Base-by-base conservation (phyloP, 352 stramenopile species). In the Saprolegnia parasitica region DNA sequence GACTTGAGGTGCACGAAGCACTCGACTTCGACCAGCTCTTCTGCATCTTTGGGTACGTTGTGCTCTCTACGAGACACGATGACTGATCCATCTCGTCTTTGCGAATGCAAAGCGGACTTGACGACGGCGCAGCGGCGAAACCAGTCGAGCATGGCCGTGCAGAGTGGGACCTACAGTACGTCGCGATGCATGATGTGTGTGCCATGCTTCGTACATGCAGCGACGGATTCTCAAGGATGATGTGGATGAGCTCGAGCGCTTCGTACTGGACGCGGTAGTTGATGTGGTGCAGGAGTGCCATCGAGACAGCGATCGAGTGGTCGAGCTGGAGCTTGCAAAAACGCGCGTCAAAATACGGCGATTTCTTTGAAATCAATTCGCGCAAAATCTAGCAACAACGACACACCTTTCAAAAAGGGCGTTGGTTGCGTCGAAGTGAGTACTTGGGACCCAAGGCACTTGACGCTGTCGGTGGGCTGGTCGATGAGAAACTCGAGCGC, bases 401-500 rank as follows among this genome's bases (percentile, higher is more conserved):
- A 29, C 24, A 3, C 1, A 32, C 1, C 5, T 11, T 18, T 32
- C 15, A 3, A 56, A 71, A 32, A n/a, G 18, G 39, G 2, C 39
- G n/a, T 16, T 62, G 5, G 29, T 35, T 35, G 2, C 5, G 29
- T 20, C 0, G 9, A 60, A 35, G 15, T 70, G 21, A n/a, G 35
- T 68, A 81, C 78, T 74, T 89, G 80, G 9, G 79, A 80, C 10
- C 80, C 81, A 64, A 89, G 81, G 37, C 88, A 60, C 10, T 76
- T 74, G 11, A 91, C 67, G 21, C 46, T 57, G 20, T 72, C 60
- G 18, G 74, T 40, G 4, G 67, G 56, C 60, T 83, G 63, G 9
- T 56, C 56, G 20, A 91, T 52, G 74, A 91, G 83, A 45, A 83
- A 81, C 5, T 73, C 20, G 56, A 90, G 67, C 4, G 65, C 75